Conservation (phyloP, 306 rosid genomes). For the Quercus ilex region DNA sequence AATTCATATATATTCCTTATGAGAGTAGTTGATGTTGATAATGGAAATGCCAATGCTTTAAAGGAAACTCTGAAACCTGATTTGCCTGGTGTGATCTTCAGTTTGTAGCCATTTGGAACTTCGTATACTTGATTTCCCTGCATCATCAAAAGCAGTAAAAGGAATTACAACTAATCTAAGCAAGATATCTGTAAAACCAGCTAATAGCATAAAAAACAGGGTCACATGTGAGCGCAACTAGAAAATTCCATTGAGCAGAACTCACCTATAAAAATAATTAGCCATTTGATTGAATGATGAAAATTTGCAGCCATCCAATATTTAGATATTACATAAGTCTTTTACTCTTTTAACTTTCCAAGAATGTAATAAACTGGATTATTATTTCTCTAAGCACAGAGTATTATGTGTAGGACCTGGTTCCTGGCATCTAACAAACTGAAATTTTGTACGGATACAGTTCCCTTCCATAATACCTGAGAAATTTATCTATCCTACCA, state of each 20-base stretch:
- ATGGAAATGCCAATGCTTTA: not conserved
- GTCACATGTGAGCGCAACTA: not conserved
- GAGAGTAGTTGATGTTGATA: conserved; percentile 9
- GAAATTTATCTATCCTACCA: conserved; percentile 11
- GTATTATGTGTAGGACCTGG: not conserved
- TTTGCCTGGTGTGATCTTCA: conserved; percentile 60
- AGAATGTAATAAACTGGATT: not conserved
- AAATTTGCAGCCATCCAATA: not conserved
- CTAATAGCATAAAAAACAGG: not conserved
- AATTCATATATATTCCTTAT: not conserved
- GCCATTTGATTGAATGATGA: not conserved
- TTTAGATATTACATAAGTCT: not conserved
- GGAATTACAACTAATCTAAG: not conserved
- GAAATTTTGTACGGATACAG: not conserved
- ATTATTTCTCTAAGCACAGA: not conserved
- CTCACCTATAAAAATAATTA: not conserved
- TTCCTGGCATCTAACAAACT: not conserved
- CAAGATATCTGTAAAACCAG: not conserved
- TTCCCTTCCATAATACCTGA: not conserved
- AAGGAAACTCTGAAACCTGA: conserved; percentile 44
- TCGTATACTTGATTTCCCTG: conserved; percentile 88
- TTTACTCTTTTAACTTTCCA: not conserved
- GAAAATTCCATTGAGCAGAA: not conserved
- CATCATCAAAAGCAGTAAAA: conserved; percentile 25
- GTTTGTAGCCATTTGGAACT: conserved; percentile 82